phyloP scores from a whole-genome alignment of 2,329 filamentous ascomycete species.

The Metarhizium humberi region DNA sequence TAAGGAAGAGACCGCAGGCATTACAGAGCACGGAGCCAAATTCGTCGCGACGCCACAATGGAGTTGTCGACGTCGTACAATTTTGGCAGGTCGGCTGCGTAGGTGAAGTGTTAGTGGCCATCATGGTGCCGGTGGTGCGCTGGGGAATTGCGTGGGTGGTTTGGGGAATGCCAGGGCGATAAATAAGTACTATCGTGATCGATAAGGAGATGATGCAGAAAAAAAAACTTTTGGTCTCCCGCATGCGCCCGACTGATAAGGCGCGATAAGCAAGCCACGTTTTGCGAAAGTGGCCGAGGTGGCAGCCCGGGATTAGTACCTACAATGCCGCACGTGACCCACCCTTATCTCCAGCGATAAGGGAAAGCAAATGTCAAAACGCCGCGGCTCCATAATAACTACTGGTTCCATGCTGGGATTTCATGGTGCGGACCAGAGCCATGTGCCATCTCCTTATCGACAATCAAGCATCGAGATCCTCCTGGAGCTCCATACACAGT shows the following conservation, averaged over 20 bases:
- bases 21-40: constrained; percentile 94
- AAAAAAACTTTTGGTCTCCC: constrained; percentile 23
- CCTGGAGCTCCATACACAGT: neutral
- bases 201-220: constrained; percentile 27
- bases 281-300: neutral
- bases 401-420: too few relatives aligned
- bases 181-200: constrained; percentile 25
- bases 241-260: constrained; percentile 26
- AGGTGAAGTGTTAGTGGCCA: constrained; percentile 48
- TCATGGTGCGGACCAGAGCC: too few relatives aligned
- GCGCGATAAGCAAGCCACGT: constrained; percentile 18
- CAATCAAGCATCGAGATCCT: neutral
- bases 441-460: neutral
- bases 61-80: constrained; percentile 90
- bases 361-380: too few relatives aligned
- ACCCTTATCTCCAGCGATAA: constrained; percentile 4
- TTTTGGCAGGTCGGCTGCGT: constrained; percentile 94
- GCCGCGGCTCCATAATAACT: neutral
- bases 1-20: constrained; percentile 93
- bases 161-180: constrained; percentile 16
- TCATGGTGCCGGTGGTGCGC: constrained; percentile 31
- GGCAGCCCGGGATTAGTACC: neutral
- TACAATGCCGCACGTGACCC: constrained; percentile 22
- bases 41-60: constrained; percentile 95
- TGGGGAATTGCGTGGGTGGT: constrained; percentile 14